phyloP scores from a whole-genome alignment of 768 basidiomycete genomes.

The Tylopilus felleus region DNA sequence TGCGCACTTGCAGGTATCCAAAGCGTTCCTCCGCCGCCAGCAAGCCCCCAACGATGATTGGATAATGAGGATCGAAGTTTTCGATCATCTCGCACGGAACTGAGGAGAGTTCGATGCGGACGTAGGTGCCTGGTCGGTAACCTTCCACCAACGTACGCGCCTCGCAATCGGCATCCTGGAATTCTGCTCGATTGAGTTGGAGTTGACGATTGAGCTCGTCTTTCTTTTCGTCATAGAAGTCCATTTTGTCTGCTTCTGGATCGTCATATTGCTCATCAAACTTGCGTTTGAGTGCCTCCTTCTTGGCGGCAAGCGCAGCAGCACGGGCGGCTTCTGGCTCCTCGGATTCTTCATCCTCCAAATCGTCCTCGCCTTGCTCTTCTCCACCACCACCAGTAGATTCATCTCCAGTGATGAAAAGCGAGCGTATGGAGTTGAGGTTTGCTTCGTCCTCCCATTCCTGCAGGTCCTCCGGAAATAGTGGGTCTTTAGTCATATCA shows the following conservation, averaged over 20 bases:
- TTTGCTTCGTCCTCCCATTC: conserved; percentile 85
- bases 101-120: conserved; percentile 81
- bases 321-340: conserved; percentile 38
- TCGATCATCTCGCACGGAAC: conserved; percentile 92
- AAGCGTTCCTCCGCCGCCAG: conserved; percentile 88
- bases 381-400: conserved; percentile 34
- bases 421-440: conserved; percentile 78
- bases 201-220: conserved; percentile 86
- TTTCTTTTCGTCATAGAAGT: conserved; percentile 91
- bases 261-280: conserved; percentile 98
- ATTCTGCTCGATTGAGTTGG: conserved; percentile 80
- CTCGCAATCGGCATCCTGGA: conserved; percentile 72
- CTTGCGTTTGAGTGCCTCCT: conserved; percentile 87
- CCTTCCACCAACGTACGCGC: conserved; percentile 86
- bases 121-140: conserved; percentile 84
- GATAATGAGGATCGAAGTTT: conserved; percentile 88
- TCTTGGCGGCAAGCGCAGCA: conserved; percentile 73
- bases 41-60: conserved; percentile 89
- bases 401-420: conserved; percentile 84
- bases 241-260: conserved; percentile 69
- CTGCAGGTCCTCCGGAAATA: conserved; percentile 50
- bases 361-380: conserved; percentile 39
- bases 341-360: conserved; percentile 33
- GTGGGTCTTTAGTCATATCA: conserved; percentile 66
- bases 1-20: conserved; percentile 90